Conservation (phyloP, 23 red algal genomes). For the Gracilaria vermiculophylla region DNA sequence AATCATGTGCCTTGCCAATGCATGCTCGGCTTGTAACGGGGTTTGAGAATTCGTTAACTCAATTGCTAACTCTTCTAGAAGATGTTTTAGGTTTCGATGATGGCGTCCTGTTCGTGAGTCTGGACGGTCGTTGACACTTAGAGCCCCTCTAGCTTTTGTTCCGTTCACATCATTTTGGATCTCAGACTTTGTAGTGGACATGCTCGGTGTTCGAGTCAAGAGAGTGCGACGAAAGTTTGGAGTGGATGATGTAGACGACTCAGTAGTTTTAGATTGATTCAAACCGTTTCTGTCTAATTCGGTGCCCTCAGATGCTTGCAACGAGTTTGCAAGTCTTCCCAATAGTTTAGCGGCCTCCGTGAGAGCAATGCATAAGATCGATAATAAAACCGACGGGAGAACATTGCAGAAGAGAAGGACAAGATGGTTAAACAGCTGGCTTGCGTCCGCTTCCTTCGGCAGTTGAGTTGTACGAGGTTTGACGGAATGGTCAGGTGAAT, state of each 20-base stretch:
- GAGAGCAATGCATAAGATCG: slow-evolving; percentile 7
- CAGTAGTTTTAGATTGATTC: background rate
- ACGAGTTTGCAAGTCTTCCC: background rate
- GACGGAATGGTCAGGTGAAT: background rate
- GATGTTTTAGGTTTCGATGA: background rate
- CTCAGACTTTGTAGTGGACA: background rate
- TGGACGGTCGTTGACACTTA: background rate
- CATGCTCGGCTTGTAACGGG: background rate
- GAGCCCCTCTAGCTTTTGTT: background rate
- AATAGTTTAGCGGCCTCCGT: background rate
- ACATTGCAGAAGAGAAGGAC: slow-evolving; percentile 1
- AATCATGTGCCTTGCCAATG: background rate
- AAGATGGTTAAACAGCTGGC: background rate
- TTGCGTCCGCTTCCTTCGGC: background rate
- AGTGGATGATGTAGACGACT: background rate
- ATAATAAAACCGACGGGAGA: slow-evolving; percentile 11
- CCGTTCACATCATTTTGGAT: background rate
- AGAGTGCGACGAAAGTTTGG: background rate
- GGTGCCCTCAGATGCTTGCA: background rate
- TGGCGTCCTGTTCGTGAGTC: background rate
- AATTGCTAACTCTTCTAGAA: slow-evolving; percentile 3
- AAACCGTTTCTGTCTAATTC: background rate
- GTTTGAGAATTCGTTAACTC: background rate
- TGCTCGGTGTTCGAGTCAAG: background rate
- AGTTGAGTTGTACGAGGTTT: background rate